phyloP scores from a whole-genome alignment of 2,329 filamentous ascomycete genomes.

The Hypoxylon sp. region DNA sequence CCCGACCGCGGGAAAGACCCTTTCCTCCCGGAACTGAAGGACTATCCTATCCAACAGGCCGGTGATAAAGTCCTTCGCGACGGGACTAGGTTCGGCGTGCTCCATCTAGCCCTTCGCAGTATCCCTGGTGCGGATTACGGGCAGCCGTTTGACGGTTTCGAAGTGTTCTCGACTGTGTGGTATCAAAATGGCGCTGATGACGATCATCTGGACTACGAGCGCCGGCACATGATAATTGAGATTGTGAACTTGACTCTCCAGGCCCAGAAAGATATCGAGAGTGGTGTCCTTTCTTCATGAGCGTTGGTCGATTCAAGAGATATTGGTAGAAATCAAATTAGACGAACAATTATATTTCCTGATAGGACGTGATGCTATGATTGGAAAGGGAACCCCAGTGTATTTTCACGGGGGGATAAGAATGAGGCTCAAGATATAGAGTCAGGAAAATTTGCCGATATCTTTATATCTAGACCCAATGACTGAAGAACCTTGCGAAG shows the following conservation, averaged over 20 bases:
- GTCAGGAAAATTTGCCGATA: too few species aligned
- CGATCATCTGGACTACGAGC: slow-evolving; percentile 25
- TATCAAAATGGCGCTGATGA: slow-evolving; percentile 29
- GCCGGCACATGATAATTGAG: slow-evolving; percentile 34
- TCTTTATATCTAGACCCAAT: too few species aligned
- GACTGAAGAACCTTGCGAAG: too few species aligned
- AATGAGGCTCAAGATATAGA: too few species aligned
- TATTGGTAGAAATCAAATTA: too few species aligned
- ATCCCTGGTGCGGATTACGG: slow-evolving; percentile 23
- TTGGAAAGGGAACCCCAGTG: too few species aligned
- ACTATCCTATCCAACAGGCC: slow-evolving; percentile 47
- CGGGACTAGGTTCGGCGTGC: slow-evolving; percentile 27
- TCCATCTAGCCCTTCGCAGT: slow-evolving; percentile 33
- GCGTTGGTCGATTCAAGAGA: neutral
- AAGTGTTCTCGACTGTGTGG: slow-evolving; percentile 33
- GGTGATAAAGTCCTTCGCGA: slow-evolving; percentile 37
- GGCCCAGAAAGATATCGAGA: slow-evolving; percentile 27
- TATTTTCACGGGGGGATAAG: too few species aligned
- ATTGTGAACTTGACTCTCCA: slow-evolving; percentile 38
- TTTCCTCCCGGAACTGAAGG: slow-evolving; percentile 48
- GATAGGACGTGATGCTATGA: too few species aligned
- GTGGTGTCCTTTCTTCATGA: neutral
- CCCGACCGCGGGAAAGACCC: slow-evolving; percentile 49
- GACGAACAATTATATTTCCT: too few species aligned
- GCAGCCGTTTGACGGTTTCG: slow-evolving; percentile 26